Conservation (phyloP, 306 rosid species). For the Dalbergia oliveri region DNA sequence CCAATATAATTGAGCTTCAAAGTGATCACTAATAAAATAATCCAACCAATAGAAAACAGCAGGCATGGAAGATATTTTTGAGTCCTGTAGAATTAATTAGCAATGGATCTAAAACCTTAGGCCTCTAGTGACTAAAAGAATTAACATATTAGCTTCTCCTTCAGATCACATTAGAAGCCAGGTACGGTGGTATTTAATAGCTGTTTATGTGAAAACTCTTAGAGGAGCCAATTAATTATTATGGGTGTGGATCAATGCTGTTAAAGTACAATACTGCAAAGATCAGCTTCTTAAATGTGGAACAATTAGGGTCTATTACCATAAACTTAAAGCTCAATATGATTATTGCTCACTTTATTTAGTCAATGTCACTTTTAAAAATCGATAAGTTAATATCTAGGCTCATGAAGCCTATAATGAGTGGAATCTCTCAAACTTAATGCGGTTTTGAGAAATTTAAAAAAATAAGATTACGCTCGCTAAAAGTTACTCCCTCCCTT, state of each 20-base stretch:
- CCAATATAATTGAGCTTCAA: slow-evolving; percentile 33
- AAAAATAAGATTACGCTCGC: too few species aligned
- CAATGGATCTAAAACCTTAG: slow-evolving; percentile 12
- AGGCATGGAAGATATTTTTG: slow-evolving; percentile 44
- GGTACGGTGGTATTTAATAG: slow-evolving; percentile 17
- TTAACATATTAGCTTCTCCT: background rate
- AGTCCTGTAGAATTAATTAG: slow-evolving; percentile 3
- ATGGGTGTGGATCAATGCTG: slow-evolving; percentile 35
- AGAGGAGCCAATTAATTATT: slow-evolving; percentile 6
- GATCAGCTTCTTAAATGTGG: slow-evolving; percentile 27
- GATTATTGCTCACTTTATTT: background rate
- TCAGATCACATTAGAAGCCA: background rate
- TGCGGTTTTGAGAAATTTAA: too few species aligned
- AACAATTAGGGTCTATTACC: slow-evolving; percentile 21
- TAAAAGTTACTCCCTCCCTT: too few species aligned
- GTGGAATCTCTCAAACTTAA: too few species aligned
- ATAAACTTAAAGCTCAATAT: slow-evolving; percentile 13
- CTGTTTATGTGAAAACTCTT: background rate
- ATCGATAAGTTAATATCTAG: too few species aligned
- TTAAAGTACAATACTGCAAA: slow-evolving; percentile 25
- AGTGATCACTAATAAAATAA: slow-evolving; percentile 37
- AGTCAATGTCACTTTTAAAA: too few species aligned
- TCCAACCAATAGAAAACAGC: slow-evolving; percentile 40
- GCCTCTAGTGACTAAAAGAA: slow-evolving; percentile 16
- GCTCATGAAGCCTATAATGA: too few species aligned